Percentiles rank a stretch among this genome's conserved stretches.
Conservation (phyloP, 1,284 basidiomycete species). For the Ganoderma lingzhi region DNA sequence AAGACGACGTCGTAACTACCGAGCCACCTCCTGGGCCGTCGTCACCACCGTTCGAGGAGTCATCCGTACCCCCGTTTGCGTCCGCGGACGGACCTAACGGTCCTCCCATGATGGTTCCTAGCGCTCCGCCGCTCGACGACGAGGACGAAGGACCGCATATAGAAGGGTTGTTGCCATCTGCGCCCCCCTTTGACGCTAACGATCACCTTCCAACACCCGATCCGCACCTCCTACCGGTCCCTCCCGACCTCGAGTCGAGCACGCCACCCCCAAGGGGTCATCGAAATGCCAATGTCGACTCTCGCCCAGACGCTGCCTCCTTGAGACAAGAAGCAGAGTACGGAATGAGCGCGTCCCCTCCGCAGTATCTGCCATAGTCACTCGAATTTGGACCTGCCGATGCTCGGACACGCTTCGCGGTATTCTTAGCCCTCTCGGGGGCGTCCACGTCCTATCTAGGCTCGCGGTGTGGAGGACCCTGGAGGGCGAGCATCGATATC, state of each 20-base stretch:
- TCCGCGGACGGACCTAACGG: slow-evolving; percentile 1
- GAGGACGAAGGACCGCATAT: slow-evolving; percentile 11
- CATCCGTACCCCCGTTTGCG: slow-evolving; percentile 37
- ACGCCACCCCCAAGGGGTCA: slow-evolving; percentile 17
- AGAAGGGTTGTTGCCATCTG: slow-evolving; percentile 16
- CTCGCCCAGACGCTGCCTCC: slow-evolving; percentile 6
- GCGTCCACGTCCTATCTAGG: neutral
- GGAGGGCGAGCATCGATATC: neutral
- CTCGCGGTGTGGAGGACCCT: neutral
- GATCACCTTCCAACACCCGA: slow-evolving; percentile 1
- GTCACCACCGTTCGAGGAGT: slow-evolving; percentile 39
- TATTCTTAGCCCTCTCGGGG: neutral
- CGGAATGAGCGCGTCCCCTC: slow-evolving; percentile 17
- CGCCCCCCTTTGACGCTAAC: slow-evolving; percentile 21
- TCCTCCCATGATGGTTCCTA: slow-evolving; percentile 20
- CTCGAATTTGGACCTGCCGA: neutral
- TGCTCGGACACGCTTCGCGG: neutral
- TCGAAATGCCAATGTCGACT: slow-evolving; percentile 12
- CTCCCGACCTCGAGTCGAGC: slow-evolving; percentile 13
- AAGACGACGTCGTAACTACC: slow-evolving; percentile 37
- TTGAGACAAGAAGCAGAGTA: neutral
- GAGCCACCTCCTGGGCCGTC: slow-evolving; percentile 35
- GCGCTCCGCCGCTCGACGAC: slow-evolving; percentile 29
- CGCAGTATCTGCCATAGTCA: slow-evolving; percentile 29
- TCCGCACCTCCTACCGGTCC: neutral